A percentile compares a stretch with the other conserved stretches of the same genome.
Conservation (phyloP, 2,329 filamentous ascomycete genomes). For the Penicillium sp. region DNA sequence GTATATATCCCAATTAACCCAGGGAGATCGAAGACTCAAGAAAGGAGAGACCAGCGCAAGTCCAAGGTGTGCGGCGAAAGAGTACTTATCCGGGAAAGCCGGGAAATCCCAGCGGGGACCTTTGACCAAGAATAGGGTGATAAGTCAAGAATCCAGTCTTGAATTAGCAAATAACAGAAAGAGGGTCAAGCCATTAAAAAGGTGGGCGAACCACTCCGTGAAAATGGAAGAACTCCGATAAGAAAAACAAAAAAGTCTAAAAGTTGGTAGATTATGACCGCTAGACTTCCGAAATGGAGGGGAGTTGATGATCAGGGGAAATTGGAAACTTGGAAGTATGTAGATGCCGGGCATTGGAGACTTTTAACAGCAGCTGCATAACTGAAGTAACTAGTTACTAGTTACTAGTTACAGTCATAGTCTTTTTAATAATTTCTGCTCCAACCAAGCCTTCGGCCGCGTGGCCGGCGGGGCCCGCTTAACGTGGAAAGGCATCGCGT, state of each 20-base stretch:
- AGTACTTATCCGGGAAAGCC: slow-evolving; percentile 7
- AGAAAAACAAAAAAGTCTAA: not conserved
- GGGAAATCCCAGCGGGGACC: slow-evolving; percentile 18
- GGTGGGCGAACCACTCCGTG: slow-evolving; percentile 4
- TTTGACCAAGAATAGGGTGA: slow-evolving; percentile 1
- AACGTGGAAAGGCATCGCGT: slow-evolving; percentile 28
- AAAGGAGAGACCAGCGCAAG: slow-evolving; percentile 2
- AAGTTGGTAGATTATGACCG: not conserved
- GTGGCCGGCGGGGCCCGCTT: slow-evolving; percentile 20
- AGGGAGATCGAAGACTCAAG: not conserved
- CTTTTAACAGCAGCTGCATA: not conserved
- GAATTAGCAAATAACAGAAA: not conserved
- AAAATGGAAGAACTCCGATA: not conserved
- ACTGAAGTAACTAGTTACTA: too few relatives aligned
- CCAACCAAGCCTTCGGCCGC: slow-evolving; percentile 10
- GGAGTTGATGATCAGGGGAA: not conserved
- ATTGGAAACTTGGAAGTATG: not conserved
- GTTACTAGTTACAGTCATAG: too few relatives aligned
- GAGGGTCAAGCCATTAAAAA: not conserved
- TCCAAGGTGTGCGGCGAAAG: not conserved
- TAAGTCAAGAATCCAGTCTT: not conserved
- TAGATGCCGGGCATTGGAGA: not conserved
- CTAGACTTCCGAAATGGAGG: not conserved
- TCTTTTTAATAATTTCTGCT: not conserved
- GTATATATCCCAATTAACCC: not conserved